phyloP scores from a whole-genome alignment of 129 eudicot species.

The Smallanthus sonchifolius region DNA sequence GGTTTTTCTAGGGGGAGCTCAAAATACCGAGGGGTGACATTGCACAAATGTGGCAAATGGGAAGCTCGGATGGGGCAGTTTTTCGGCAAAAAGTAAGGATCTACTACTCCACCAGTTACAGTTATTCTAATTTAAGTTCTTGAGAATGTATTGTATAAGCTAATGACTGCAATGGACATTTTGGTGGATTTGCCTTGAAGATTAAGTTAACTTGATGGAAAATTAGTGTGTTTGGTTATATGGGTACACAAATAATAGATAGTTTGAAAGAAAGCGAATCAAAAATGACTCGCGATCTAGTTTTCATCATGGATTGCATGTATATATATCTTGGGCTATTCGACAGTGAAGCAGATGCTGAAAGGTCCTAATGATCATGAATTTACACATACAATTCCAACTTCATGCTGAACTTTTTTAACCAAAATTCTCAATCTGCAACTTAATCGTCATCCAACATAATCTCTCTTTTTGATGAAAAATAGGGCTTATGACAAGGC shows the following conservation, averaged over 20 bases:
- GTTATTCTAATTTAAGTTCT: neutral
- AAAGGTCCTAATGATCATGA: slow-evolving; percentile 58
- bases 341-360: slow-evolving; percentile 75
- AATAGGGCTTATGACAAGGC: slow-evolving; percentile 76
- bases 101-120: neutral
- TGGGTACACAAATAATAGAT: neutral
- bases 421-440: slow-evolving; percentile 27
- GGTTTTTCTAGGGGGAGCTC: slow-evolving; percentile 76
- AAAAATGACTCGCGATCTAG: slow-evolving; percentile 3
- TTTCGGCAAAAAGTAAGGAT: slow-evolving; percentile 70
- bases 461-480: slow-evolving; percentile 26
- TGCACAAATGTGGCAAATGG: slow-evolving; percentile 85
- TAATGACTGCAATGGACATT: neutral
- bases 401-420: slow-evolving; percentile 18
- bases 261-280: too few relatives aligned
- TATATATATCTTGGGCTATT: slow-evolving; percentile 75
- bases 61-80: slow-evolving; percentile 91
- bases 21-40: slow-evolving; percentile 69
- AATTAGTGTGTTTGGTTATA: neutral
- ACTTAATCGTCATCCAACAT: slow-evolving; percentile 34
- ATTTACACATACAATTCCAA: slow-evolving; percentile 11
- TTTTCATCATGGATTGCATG: slow-evolving; percentile 49
- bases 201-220: neutral
- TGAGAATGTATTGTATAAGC: neutral
- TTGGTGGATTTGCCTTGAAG: neutral